Conservation (phyloP, 2,329 filamentous ascomycete genomes). For the Madurella fahalii region DNA sequence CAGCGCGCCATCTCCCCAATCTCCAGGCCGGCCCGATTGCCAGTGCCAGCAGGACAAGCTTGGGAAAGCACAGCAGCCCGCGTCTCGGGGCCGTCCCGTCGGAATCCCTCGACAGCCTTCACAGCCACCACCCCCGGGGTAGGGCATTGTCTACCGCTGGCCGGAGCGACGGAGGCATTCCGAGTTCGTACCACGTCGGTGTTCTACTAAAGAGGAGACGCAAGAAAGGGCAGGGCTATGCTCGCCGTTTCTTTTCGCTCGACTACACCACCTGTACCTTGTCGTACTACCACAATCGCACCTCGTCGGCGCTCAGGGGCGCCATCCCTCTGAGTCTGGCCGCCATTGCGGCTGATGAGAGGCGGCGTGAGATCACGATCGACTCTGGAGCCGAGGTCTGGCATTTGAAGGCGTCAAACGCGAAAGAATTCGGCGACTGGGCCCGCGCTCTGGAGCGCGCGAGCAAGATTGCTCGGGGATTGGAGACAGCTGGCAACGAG, state of each 20-base stretch:
- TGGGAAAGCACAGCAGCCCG: constrained; percentile 47
- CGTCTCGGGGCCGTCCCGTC: constrained; percentile 43
- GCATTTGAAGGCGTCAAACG: constrained; percentile 81
- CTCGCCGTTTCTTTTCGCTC: constrained; percentile 89
- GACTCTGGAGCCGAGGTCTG: constrained; percentile 96
- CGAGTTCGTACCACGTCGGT: constrained; percentile 70
- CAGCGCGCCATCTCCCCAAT: constrained; percentile 65
- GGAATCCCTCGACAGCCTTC: constrained; percentile 59
- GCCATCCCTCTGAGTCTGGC: constrained; percentile 90
- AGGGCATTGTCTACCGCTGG: constrained; percentile 49
- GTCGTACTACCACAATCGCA: constrained; percentile 93
- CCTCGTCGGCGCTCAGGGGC: constrained; percentile 85
- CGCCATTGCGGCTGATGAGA: constrained; percentile 84
- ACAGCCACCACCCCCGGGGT: constrained; percentile 45
- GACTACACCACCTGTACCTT: constrained; percentile 92
- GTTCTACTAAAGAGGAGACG: constrained; percentile 83
- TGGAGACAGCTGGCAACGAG: constrained; percentile 38
- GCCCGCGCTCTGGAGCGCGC: constrained; percentile 79
- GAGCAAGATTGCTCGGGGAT: constrained; percentile 59
- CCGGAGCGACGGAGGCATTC: constrained; percentile 45
- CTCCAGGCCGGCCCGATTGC: constrained; percentile 40
- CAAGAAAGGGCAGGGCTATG: constrained; percentile 91
- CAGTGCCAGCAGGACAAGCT: constrained; percentile 46
- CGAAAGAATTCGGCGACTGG: constrained; percentile 85
- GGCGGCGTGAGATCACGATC: constrained; percentile 86